phyloP scores from a whole-genome alignment of 805 yeast species.

The Saccharomycopsis fermentans region DNA sequence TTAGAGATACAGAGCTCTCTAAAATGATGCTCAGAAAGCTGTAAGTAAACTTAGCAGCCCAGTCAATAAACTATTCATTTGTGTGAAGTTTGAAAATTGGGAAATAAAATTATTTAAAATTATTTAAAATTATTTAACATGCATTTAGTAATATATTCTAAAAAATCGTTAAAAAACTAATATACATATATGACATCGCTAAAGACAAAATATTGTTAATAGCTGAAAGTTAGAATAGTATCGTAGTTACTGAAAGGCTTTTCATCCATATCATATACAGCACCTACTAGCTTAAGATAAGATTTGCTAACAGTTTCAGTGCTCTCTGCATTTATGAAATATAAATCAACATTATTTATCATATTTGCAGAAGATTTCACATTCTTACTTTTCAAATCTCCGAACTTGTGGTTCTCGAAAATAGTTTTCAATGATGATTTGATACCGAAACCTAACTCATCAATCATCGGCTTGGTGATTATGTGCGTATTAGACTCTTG shows the following conservation, averaged over 20 bases:
- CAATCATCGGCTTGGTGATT: neutral
- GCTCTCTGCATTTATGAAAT: neutral
- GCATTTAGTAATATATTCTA: neutral
- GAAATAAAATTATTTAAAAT: no score
- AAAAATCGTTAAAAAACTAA: neutral
- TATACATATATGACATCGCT: neutral
- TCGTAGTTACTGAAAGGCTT: neutral
- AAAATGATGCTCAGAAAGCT: slow-evolving; percentile 5
- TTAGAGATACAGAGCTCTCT: slow-evolving; percentile 25
- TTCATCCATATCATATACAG: neutral
- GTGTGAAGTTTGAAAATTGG: no score
- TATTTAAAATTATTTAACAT: no score
- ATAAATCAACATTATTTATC: neutral
- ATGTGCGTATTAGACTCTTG: neutral
- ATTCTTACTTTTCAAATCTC: neutral
- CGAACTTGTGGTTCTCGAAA: neutral
- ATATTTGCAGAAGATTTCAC: neutral
- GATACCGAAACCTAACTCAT: neutral
- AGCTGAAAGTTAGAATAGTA: neutral
- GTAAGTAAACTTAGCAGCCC: neutral
- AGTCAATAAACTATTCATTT: no score
- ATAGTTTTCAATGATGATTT: neutral
- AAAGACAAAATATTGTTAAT: neutral
- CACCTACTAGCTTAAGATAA: neutral
- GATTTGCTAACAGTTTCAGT: neutral